Conservation (phyloP, 2,329 filamentous ascomycete genomes). For the Colletotrichum lupini region DNA sequence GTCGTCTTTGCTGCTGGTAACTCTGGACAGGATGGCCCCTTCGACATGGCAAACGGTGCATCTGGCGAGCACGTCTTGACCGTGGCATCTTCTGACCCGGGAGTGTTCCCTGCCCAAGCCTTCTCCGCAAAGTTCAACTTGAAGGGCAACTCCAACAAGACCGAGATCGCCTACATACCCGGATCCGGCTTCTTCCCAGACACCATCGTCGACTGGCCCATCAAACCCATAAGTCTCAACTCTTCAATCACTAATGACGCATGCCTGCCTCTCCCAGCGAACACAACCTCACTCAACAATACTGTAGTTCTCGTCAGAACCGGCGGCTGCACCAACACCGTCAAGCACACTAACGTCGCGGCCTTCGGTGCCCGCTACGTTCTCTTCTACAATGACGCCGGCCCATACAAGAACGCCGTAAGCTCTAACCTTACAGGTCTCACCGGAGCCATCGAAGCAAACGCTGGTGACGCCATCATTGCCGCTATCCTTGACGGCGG, state of each 20-base stretch:
- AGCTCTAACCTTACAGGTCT: neutral
- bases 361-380: constrained; percentile 42
- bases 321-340: constrained; percentile 44
- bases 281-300: constrained; percentile 36
- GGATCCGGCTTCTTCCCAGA: constrained; percentile 46
- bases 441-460: constrained; percentile 28
- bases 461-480: constrained; percentile 41
- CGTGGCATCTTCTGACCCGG: constrained; percentile 53
- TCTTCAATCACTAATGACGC: constrained; percentile 39
- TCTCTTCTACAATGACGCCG: constrained; percentile 44
- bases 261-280: constrained; percentile 41
- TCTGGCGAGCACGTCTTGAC: constrained; percentile 53
- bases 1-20: constrained; percentile 64
- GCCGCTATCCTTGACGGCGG: constrained; percentile 38
- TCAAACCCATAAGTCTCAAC: constrained; percentile 41
- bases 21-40: constrained; percentile 58
- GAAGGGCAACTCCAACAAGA: constrained; percentile 40
- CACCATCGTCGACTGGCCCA: constrained; percentile 47
- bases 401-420: constrained; percentile 11
- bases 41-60: constrained; percentile 54
- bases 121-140: constrained; percentile 44
- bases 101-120: constrained; percentile 41
- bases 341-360: constrained; percentile 42
- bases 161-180: constrained; percentile 46
- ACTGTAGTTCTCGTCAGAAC: constrained; percentile 45